phyloP scores from a whole-genome alignment of 1,284 basidiomycete genomes.

The Wolfiporia cocos region DNA sequence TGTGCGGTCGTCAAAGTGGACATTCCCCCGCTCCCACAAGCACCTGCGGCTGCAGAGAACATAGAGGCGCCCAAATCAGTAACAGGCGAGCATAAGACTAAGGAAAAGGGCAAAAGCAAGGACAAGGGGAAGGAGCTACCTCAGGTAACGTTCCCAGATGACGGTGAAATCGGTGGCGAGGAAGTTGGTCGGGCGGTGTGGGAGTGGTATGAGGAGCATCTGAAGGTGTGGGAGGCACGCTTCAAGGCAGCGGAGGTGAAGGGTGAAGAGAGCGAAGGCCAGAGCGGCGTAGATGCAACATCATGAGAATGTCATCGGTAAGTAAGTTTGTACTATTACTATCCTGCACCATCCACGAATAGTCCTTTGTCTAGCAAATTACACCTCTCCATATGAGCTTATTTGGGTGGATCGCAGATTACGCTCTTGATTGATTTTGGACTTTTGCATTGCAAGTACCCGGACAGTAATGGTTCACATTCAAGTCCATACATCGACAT shows the following conservation, averaged over 20 bases:
- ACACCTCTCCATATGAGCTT: no score
- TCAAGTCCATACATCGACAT: no score
- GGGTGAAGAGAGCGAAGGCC: not conserved
- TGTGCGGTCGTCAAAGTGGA: constrained; percentile 53
- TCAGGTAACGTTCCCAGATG: constrained; percentile 38
- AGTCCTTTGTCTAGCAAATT: no score
- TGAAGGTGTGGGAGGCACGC: constrained; percentile 54
- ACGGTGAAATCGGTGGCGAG: constrained; percentile 65
- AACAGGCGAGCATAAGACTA: no score
- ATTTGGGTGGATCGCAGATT: no score
- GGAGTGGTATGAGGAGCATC: constrained; percentile 62
- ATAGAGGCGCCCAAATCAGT: no score
- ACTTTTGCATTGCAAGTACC: no score
- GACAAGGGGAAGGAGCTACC: constrained; percentile 23
- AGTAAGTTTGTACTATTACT: no score
- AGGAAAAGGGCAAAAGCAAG: constrained; percentile 18
- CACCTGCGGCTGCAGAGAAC: constrained; percentile 5
- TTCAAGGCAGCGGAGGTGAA: constrained; percentile 10
- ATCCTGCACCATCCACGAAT: no score
- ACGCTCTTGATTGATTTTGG: no score
- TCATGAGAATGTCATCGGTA: no score
- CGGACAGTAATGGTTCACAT: no score
- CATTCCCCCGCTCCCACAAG: constrained; percentile 30
- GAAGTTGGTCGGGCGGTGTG: constrained; percentile 59
- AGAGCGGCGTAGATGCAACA: not conserved